Base-by-base conservation (phyloP, 2,329 filamentous ascomycete genomes). In the Venturia effusa region DNA sequence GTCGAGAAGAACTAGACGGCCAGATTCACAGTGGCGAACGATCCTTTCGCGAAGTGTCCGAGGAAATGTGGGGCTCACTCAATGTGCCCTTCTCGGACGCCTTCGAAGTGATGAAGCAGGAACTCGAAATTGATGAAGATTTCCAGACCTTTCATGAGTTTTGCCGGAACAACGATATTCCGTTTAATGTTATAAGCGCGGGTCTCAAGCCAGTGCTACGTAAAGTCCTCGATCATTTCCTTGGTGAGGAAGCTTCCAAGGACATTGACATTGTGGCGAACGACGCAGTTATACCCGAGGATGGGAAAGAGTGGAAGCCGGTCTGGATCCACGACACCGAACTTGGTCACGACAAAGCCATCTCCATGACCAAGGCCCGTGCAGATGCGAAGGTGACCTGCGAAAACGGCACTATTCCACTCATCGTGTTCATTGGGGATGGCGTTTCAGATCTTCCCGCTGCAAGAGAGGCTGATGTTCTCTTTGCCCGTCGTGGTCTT, bases 371-470 rank as follows among this genome's bases (percentile, higher is more conserved):
- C 55, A 83, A 87, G 70, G 85, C 82, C 55, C 80, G 84, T n/a
- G 74, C 73, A 8, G 72, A 77, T 24, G 84, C 84, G 0, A 76
- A 81, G 66, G 72, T 83, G 4, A 75, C 80, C 59, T 81, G 80
- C 65, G 81, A 83, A 19, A 83, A 87, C 65, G 84, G 82, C 64
- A 83, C 83, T 2, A 80, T 88, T 59, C 86, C 86, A 0, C 76
- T 88, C 61, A 86, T 88, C 68, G 77, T 88, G 62, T 89, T 88
- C 74, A 87, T 88, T 67, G 86, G 86, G 60, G 86, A 88, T 69
- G 86, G 86, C 27, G 84, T 88, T 6, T 87, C 84, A 0, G 86
- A 88, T 69, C 78, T 88, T 1, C 81, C 86, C 0, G 86, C 85
- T 2, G 85, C 86, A 0, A 78, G 84, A 37, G 80, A 88, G 70